These are phyloP conservation scores for Hemerocallis citrina DNA, from an alignment of 106 monocot species.

Conservation along the genomic window DNA sequence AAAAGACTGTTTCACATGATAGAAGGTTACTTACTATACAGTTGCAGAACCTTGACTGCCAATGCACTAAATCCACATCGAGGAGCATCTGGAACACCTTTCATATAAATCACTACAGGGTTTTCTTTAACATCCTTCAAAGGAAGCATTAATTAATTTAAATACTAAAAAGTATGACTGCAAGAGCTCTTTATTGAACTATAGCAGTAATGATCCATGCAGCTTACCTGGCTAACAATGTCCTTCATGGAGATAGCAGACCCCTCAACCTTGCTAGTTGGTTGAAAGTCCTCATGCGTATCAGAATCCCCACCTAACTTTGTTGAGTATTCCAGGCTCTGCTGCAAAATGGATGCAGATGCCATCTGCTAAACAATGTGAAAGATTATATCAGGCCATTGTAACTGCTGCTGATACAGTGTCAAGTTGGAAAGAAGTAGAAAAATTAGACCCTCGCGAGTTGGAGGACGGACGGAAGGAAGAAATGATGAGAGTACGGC, in stretches of 20 bases:
- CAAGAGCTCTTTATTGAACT: not conserved
- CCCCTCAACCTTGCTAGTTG: slow-evolving; percentile 25
- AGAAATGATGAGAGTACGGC: too few relatives aligned
- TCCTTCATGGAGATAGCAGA: slow-evolving; percentile 30
- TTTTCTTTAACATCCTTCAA: slow-evolving; percentile 63
- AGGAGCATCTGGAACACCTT: slow-evolving; percentile 71
- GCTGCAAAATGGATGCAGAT: too few relatives aligned
- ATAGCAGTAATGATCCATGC: not conserved
- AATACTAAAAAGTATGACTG: not conserved
- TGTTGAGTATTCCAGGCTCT: too few relatives aligned
- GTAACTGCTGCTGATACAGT: too few relatives aligned
- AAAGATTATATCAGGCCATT: too few relatives aligned
- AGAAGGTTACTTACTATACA: slow-evolving; percentile 51
- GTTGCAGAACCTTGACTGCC: slow-evolving; percentile 55
- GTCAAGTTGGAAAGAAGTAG: too few relatives aligned
- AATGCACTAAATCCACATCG: slow-evolving; percentile 77
- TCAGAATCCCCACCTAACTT: slow-evolving; percentile 21
- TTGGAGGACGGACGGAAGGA: too few relatives aligned
- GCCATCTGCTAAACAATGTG: too few relatives aligned
- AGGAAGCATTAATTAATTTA: not conserved
- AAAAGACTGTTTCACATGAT: too few relatives aligned
- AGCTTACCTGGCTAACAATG: slow-evolving; percentile 41
- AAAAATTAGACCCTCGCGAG: too few relatives aligned
- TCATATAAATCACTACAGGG: slow-evolving; percentile 75
- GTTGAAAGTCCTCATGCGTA: slow-evolving; percentile 68